Conservation (phyloP, 2,329 filamentous ascomycete species). For the Kalaharituber pfeilii region DNA sequence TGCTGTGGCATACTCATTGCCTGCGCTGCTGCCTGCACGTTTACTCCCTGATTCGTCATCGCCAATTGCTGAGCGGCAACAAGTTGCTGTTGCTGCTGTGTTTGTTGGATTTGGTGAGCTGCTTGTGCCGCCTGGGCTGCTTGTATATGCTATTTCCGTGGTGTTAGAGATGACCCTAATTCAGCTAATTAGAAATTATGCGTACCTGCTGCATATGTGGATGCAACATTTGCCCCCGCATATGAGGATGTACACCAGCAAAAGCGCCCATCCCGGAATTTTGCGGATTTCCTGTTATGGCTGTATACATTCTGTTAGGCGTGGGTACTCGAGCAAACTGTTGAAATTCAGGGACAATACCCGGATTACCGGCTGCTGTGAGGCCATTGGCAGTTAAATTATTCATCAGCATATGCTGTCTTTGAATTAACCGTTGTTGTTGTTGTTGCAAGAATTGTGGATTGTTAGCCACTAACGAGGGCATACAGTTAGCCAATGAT, state of each 20-base stretch:
- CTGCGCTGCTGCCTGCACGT: constrained; percentile 20
- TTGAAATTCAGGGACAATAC: constrained; percentile 15
- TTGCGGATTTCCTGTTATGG: constrained; percentile 23
- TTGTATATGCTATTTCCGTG: not conserved
- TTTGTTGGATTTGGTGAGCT: constrained; percentile 26
- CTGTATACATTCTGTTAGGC: constrained; percentile 19
- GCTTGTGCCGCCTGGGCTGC: not conserved
- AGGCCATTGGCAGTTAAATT: constrained; percentile 9
- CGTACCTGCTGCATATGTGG: constrained; percentile 26
- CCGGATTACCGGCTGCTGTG: constrained; percentile 12
- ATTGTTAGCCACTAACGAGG: constrained; percentile 21
- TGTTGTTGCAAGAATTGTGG: constrained; percentile 16
- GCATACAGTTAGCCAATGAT: constrained; percentile 27
- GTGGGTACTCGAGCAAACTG: constrained; percentile 13
- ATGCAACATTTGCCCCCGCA: constrained; percentile 17
- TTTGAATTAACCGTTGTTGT: constrained; percentile 24
- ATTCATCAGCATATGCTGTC: constrained; percentile 24
- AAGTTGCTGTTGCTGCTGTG: constrained; percentile 26
- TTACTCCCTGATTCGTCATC: constrained; percentile 19
- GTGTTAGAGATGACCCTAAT: not conserved
- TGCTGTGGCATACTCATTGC: constrained; percentile 25
- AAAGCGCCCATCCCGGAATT: constrained; percentile 21
- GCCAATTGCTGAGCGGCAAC: constrained; percentile 27
- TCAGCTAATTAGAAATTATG: not conserved
- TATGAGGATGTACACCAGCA: not conserved